A percentile compares a stretch with the other conserved stretches of the same genome.
Evolutionary conservation across 1,284 basidiomycete genomes (phyloP).

Genomic region (Neonothopanus nambi): DNA sequence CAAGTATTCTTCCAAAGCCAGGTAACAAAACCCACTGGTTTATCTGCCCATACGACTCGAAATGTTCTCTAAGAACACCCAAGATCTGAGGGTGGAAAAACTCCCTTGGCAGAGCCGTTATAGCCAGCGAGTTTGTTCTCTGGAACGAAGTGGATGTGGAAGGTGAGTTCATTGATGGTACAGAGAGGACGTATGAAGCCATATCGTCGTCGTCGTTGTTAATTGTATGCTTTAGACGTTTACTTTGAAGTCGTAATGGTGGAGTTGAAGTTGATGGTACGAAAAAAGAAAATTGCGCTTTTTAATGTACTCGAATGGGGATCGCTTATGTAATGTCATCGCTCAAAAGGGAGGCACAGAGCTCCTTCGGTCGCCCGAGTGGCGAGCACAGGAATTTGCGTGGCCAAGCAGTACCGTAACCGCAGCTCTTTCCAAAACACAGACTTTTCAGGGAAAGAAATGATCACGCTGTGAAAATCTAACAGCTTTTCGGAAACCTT

Average conservation of each 20-base stretch:
- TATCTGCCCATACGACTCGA: slow-evolving; percentile 72
- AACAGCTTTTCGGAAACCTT: too few species aligned
- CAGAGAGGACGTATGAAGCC: slow-evolving; percentile 8
- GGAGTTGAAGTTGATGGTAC: background rate
- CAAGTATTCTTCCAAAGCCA: slow-evolving; percentile 78
- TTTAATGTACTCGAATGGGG: too few species aligned
- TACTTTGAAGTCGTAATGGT: background rate
- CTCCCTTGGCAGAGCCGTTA: slow-evolving; percentile 61
- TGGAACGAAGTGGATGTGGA: slow-evolving; percentile 17
- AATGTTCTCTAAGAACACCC: slow-evolving; percentile 67
- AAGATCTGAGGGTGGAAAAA: slow-evolving; percentile 75
- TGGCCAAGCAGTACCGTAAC: background rate
- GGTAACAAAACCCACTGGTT: slow-evolving; percentile 86
- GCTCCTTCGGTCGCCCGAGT: too few species aligned
- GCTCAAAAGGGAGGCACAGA: too few species aligned
- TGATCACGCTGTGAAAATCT: background rate
- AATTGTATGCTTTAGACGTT: background rate
- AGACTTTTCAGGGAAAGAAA: background rate
- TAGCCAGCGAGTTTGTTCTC: slow-evolving; percentile 68
- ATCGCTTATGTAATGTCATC: too few species aligned
- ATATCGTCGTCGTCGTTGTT: background rate
- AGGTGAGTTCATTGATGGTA: slow-evolving; percentile 4
- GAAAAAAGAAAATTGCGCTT: slow-evolving; percentile 1
- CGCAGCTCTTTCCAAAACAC: background rate
- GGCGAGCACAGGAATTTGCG: background rate